A percentile compares a stretch with the other conserved stretches of the same genome.
phyloP scores from a whole-genome alignment of 129 eudicot genomes.

The Saposhnikovia divaricata region DNA sequence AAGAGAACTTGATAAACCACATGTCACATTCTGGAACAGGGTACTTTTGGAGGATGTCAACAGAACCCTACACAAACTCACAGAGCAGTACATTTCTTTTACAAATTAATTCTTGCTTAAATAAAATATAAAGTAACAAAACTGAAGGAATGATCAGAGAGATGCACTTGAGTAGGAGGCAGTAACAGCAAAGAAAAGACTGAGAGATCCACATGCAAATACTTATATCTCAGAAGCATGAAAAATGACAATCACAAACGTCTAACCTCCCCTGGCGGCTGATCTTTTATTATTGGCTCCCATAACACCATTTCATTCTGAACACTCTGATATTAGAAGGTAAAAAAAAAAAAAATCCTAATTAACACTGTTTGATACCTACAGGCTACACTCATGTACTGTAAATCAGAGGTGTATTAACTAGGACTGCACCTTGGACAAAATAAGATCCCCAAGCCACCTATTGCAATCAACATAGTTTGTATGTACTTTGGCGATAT shows the following conservation, averaged over 20 bases:
- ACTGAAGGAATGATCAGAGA: background rate
- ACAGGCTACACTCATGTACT: background rate
- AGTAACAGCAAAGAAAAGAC: background rate
- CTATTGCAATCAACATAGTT: slow-evolving; percentile 94
- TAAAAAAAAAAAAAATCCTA: background rate
- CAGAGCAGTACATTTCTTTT: background rate
- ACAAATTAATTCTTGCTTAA: background rate
- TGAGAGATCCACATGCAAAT: background rate
- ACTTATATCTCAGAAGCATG: background rate
- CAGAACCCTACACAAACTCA: slow-evolving; percentile 54
- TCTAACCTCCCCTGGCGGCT: slow-evolving; percentile 98
- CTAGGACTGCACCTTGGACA: slow-evolving; percentile 66
- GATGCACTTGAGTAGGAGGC: background rate
- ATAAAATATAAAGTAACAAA: background rate
- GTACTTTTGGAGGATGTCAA: slow-evolving; percentile 84
- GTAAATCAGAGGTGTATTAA: background rate
- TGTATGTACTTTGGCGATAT: slow-evolving; percentile 76
- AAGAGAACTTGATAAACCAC: slow-evolving; percentile 97
- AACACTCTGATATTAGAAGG: slow-evolving; percentile 52
- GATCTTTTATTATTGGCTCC: slow-evolving; percentile 97
- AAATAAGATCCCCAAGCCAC: slow-evolving; percentile 95
- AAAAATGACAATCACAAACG: background rate
- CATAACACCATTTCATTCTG: slow-evolving; percentile 89
- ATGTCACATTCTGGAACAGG: slow-evolving; percentile 99
- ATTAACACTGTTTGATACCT: background rate